phyloP scores from a whole-genome alignment of 2,329 filamentous ascomycete species.

The Fusarium fujikuroi region DNA sequence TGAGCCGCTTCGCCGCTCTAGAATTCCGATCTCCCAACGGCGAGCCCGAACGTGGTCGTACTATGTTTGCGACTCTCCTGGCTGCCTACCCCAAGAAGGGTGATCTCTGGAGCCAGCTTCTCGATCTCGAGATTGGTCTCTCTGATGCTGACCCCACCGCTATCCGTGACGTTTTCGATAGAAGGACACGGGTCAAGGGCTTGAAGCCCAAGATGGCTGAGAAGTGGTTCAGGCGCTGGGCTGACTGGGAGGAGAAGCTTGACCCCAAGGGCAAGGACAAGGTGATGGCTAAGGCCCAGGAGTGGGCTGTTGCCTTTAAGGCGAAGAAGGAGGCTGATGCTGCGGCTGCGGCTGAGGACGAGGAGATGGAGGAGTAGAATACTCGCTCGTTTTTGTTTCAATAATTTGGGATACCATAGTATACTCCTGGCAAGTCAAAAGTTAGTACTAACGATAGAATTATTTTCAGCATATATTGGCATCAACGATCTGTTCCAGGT shows the following conservation, averaged over 20 bases:
- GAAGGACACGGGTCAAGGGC: conserved; percentile 74
- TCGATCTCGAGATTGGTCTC: conserved; percentile 82
- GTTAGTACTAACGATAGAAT: conserved; percentile 36
- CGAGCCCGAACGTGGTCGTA: conserved; percentile 89
- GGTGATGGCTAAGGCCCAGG: conserved; percentile 76
- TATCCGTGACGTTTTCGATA: conserved; percentile 83
- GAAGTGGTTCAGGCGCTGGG: conserved; percentile 93
- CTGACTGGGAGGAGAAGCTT: conserved; percentile 82
- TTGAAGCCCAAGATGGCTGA: conserved; percentile 86
- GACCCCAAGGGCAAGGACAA: conserved; percentile 74
- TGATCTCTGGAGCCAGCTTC: conserved; percentile 91
- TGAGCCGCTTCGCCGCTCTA: conserved; percentile 88
- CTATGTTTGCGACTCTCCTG: conserved; percentile 90
- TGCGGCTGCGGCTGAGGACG: conserved; percentile 43
- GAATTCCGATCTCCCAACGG: conserved; percentile 89
- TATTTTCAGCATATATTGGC: conserved; percentile 15
- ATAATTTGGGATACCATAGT: conserved; percentile 41
- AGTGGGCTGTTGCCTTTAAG: conserved; percentile 70
- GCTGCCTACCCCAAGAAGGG: conserved; percentile 87
- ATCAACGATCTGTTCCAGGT: neutral
- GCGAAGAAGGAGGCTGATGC: conserved; percentile 56
- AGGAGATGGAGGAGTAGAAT: conserved; percentile 50
- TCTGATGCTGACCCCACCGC: conserved; percentile 65
- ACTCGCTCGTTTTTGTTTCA: conserved; percentile 14
- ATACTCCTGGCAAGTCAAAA: conserved; percentile 35